Base-by-base conservation (phyloP, 2,329 filamentous ascomycete species). In the Ascochyta fabae region DNA sequence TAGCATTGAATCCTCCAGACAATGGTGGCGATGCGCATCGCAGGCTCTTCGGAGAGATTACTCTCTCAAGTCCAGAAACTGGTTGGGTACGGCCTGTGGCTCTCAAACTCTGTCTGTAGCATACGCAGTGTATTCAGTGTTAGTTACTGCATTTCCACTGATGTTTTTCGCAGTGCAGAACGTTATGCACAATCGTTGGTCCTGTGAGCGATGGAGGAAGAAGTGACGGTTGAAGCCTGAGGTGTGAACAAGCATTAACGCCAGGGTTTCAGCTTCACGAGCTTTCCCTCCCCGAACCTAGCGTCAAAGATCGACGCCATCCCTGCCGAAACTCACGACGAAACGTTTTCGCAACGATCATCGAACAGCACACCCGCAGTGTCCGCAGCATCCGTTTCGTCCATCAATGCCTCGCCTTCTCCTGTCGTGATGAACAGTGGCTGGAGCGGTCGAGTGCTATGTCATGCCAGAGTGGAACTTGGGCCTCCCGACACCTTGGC, bases 291-390 rank as follows among this genome's bases (percentile, higher is more conserved):
- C 36, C 41, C 12, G 27, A 42, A 47, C 19, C 56, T 63, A 58
- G 56, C 39, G 39, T 16, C 19, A 33, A 39, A n/a, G 47, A 41
- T 34, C 24, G 31, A 15, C 51, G 34, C 13, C 43, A 48, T 40
- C 47, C 46, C 40, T 50, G 53, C 47, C 39, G 52, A 55, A 55
- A 50, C 52, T 10, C 36, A 19, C 49, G 53, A 39, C 56, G 59
- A 62, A 62, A 62, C 59, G 38, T 31, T 47, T 43, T 56, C 55
- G 52, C 62, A 59, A 66, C 64, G 47, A 56, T 57, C 38, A 42
- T 65, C 59, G 51, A 66, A 66, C 62, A 64, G 29, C 41, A 36
- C 41, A 42, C 62, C 63, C 60, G 31, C 53, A 43, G 12, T 22
- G 42, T 53, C 45, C 50, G 52, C 55, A 50, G 31, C 50, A 51